Base-by-base conservation (phyloP, 1,139 yeast species). In the Yamadazyma conglobata region DNA sequence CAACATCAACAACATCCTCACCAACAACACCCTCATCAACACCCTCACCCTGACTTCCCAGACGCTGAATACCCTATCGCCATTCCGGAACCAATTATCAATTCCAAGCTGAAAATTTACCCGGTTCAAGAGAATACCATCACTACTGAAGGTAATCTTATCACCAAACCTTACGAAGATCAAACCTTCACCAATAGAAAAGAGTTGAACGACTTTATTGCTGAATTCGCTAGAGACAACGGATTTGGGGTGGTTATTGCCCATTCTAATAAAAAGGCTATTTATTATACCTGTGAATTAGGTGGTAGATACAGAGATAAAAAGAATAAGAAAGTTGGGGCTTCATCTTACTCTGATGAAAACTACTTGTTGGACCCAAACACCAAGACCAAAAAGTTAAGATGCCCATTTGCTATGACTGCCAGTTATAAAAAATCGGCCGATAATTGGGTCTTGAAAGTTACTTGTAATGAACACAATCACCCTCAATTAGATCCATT, bases 191-290 rank as follows among this genome's bases (percentile, higher is more conserved):
- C 64, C 34, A 59, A 60, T 32, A 63, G 77, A 24, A 71, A 68
- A 19, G 76, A 69, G 31, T 59, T 74, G 44, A 73, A 72, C 42
- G 77, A 72, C 33, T 74, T 72, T 41, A 73, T 74, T 34, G 68
- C 64, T 35, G 79, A 73, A 39, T 74, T 73, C 55, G 78, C 79
- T 15, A 58, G 75, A 30, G 77, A 71, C 44, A 72, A 74, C 47
- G 79, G 77, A 23, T 73, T 74, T 53, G 79, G 79, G 3, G 75
- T 73, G 25, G 79, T 74, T 16, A 73, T 74, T 52, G 77, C 79
- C 21, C 79, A 73, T 50, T 70, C 77, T 15, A 74, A 74, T 50
- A 68, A 65, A 39, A 74, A 74, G 49, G 79, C 79, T 23, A 74
- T 74, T 38, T 74, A 74, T 50, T 74, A 72, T 50, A 73, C 79